Conservation (phyloP, 805 yeast genomes). For the Candida railenensis region DNA sequence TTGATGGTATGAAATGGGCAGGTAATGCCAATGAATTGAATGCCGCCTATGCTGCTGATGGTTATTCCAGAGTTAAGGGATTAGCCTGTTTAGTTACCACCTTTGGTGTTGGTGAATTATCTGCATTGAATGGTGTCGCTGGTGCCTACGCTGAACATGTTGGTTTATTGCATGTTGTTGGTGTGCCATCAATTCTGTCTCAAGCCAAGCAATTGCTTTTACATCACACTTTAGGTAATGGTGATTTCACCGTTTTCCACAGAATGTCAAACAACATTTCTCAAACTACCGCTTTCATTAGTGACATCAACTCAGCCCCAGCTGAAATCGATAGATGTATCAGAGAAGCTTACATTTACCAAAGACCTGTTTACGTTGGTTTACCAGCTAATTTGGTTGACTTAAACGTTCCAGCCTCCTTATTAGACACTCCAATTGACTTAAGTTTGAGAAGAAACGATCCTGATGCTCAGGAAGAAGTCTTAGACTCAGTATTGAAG, state of each 20-base stretch:
- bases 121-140: constrained; percentile 38
- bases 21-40: constrained; percentile 45
- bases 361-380: constrained; percentile 41
- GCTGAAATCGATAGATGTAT: constrained; percentile 39
- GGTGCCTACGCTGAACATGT: constrained; percentile 44
- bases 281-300: constrained; percentile 36
- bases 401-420: constrained; percentile 31
- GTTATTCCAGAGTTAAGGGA: constrained; percentile 39
- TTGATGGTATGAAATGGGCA: constrained; percentile 41
- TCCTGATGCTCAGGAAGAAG: constrained; percentile 37
- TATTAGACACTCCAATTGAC: constrained; percentile 36
- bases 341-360: constrained; percentile 36
- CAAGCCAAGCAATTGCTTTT: constrained; percentile 43
- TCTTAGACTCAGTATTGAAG: constrained; percentile 25
- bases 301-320: constrained; percentile 35
- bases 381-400: constrained; percentile 41
- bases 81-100: constrained; percentile 38
- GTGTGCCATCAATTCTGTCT: constrained; percentile 36
- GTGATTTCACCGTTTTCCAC: constrained; percentile 42
- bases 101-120: constrained; percentile 42
- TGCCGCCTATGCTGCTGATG: constrained; percentile 45
- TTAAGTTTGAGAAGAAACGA: constrained; percentile 31
- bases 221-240: constrained; percentile 45
- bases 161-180: constrained; percentile 39
- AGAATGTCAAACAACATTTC: constrained; percentile 38